Percentiles rank a stretch among this genome's conserved stretches.
Evolutionary conservation across 2,329 filamentous ascomycete genomes (phyloP).

Genomic region (Mycocentrospora acerina): DNA sequence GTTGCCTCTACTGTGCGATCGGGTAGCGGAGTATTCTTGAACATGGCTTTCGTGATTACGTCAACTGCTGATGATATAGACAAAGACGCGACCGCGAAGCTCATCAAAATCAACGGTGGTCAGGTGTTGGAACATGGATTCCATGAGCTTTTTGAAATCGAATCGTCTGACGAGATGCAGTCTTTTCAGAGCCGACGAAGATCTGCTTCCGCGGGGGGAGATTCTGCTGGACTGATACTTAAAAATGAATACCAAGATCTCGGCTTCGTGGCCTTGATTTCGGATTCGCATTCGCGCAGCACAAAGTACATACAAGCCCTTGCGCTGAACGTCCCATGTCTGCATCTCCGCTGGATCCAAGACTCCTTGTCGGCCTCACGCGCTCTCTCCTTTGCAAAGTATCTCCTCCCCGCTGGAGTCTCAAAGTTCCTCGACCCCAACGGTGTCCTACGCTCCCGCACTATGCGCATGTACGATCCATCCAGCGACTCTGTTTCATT

Average conservation of each 20-base stretch:
- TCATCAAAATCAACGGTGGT: conserved; percentile 73
- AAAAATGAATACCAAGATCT: conserved; percentile 54
- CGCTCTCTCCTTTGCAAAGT: conserved; percentile 74
- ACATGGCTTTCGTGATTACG: conserved; percentile 87
- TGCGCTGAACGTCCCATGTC: conserved; percentile 82
- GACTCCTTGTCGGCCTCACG: conserved; percentile 64
- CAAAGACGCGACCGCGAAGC: conserved; percentile 58
- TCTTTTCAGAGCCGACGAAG: conserved; percentile 17
- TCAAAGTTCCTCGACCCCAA: conserved; percentile 67
- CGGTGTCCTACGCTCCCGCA: conserved; percentile 75
- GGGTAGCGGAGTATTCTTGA: conserved; percentile 62
- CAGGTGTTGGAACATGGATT: conserved; percentile 73
- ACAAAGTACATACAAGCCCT: conserved; percentile 94
- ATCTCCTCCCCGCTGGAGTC: conserved; percentile 82
- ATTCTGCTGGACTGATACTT: conserved; percentile 52
- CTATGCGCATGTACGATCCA: conserved; percentile 61
- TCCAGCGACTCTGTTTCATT: conserved; percentile 50
- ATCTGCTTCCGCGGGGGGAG: conserved; percentile 15
- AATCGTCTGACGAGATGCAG: conserved; percentile 18
- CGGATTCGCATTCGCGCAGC: conserved; percentile 81
- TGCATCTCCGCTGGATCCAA: conserved; percentile 78
- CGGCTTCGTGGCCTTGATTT: conserved; percentile 82
- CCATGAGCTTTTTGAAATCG: conserved; percentile 71
- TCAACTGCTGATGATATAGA: conserved; percentile 59
- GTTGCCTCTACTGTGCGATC: conserved; percentile 28